Evolutionary conservation across 768 basidiomycete genomes (phyloP).

Genomic region (Lepiota venenata): DNA sequence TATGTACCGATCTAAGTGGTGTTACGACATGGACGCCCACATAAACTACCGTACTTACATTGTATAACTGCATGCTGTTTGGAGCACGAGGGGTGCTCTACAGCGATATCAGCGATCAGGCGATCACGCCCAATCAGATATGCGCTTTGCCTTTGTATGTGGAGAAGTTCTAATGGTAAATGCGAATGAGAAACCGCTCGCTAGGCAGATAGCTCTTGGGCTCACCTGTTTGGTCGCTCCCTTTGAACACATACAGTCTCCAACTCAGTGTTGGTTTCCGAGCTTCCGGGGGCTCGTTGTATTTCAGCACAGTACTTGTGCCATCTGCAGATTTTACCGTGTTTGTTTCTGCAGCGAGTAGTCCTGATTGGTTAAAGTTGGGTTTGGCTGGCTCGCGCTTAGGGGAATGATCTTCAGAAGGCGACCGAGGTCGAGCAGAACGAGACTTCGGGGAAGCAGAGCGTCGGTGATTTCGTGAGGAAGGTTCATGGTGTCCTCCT

Average conservation of each 20-base stretch:
- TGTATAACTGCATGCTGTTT: conserved; percentile 99
- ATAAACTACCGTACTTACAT: conserved; percentile 44
- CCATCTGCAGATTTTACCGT: conserved; percentile 76
- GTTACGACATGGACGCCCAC: conserved; percentile 5
- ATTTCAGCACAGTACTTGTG: conserved; percentile 85
- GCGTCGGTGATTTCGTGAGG: conserved; percentile 34
- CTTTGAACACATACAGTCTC: conserved; percentile 98
- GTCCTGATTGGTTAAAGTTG: conserved; percentile 84
- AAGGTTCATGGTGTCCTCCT: conserved; percentile 24
- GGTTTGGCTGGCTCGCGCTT: conserved; percentile 65
- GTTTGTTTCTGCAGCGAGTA: conserved; percentile 95
- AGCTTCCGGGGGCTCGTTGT: conserved; percentile 98
- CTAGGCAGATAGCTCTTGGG: conserved; percentile 8
- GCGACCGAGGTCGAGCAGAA: conserved; percentile 39
- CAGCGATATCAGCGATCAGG: conserved; percentile 78
- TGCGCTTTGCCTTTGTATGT: conserved; percentile 91
- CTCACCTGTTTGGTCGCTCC: conserved; percentile 87
- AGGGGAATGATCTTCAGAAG: conserved; percentile 26
- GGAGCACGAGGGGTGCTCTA: conserved; percentile 96
- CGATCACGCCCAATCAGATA: conserved; percentile 92
- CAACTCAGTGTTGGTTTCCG: conserved; percentile 87
- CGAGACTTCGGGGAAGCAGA: conserved; percentile 63
- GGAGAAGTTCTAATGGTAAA: conserved; percentile 68
- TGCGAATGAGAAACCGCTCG: conserved; percentile 1
- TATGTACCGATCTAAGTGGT: conserved; percentile 67